Base-by-base conservation (phyloP, 495 filamentous ascomycete genomes). In the Paragyromitra xinjiangensis region DNA sequence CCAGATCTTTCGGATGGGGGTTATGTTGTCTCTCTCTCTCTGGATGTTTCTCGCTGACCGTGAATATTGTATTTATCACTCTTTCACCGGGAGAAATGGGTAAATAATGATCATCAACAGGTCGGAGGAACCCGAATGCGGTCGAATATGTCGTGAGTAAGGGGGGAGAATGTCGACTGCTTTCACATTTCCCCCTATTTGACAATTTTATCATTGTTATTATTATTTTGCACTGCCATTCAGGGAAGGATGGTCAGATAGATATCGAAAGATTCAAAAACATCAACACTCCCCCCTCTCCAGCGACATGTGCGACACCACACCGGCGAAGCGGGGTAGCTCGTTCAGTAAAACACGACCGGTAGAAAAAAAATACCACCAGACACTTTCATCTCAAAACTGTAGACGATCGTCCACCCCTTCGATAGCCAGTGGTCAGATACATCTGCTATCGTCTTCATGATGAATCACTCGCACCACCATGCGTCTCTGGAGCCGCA, bases 391-490 rank as follows among this genome's bases (percentile, higher is more conserved):
- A 55, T 66, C 53, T 53, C 19, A 16, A 71, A 44, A 62, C 56
- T 22, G 22, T n/a, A 55, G 67, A 70, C 53, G 55, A 69, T 69
- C 65, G 44, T 26, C 4, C 51, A 56, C 51, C 7, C 42, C 19
- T 11, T 12, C 59, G 24, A 6, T 63, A 62, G 67, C 9, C 63
- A 24, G 68, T 63, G 55, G 56, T 11, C 67, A 70, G 67, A 71
- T 64, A 64, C 53, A 26, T 71, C 37, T 44, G 50, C 68, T 72
- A 77, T 59, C 59, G 50, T 29, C 45, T 73, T 77, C 74, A 77
- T 44, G 16, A 45, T 59, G 48, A 48, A 77, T 77, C 74, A 77
- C 74, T 77, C 74, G 74, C 22, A 26, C 29, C 48, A 34, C 29
- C 29, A 34, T 34, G 29, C n/a, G 19, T 16, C 69, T 11, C 11